Base-by-base conservation (phyloP, 768 basidiomycete genomes). In the Crassisporium funariophilum region DNA sequence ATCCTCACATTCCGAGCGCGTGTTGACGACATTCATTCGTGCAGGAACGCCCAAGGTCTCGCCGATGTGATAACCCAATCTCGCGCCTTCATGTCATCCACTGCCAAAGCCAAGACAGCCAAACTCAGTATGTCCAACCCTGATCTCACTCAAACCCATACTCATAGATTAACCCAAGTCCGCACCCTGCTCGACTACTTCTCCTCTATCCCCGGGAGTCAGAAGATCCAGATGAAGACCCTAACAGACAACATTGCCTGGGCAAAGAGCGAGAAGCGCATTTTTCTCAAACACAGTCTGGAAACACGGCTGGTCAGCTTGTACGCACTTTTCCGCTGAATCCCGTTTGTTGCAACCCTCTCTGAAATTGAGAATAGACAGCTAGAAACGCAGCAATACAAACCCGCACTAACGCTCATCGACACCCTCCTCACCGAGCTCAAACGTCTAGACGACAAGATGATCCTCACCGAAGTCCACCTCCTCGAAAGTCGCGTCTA, bases 381-480 rank as follows among this genome's bases (percentile, higher is more conserved):
- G 59, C 77, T 97, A 19, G 91, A 93, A 49, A 75, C 83, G 0
- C 73, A 78, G 19, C 82, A 88, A 56, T 90, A 82, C 74, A 84
- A 88, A 57, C 77, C 82, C 0, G 93, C 95, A 0, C 76, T 98
- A 11, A 59, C 78, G 0, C 78, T 92, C 40, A 94, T 98, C 52
- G 93, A 95, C 50, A 74, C 76, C 0, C 80, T 99, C n/a, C 76
- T 98, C 24, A 86, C 86, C 1, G 97, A 98, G 66, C 80, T 99
- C 15, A 93, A 90, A 68, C 81, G 86, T 19, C 73, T 99, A 20
- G 95, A 99, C 65, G 97, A 98, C 71, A 98, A 98, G 75, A 88
- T 95, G 81, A 90, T 98, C 51, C 77, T 99, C 22, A 98, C 95
- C 3, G 95, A 98, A 63, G 94, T 98, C 0, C 94, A 95, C 58